phyloP scores from a whole-genome alignment of 208 protist genomes.

The Herpetomonas samuelpessoai region DNA sequence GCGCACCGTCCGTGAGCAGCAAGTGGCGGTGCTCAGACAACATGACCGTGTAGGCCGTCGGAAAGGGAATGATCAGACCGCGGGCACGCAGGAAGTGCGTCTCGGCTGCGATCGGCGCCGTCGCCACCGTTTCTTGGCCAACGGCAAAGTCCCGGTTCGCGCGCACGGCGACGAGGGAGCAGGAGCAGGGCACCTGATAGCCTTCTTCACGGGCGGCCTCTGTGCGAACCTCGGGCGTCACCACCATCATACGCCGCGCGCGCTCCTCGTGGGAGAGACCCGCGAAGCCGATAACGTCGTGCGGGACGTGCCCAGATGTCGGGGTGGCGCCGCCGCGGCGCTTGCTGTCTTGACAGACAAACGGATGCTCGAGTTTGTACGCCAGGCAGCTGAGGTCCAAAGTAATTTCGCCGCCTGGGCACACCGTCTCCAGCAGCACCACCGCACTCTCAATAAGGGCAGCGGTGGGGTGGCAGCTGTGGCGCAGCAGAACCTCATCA shows the following conservation, averaged over 20 bases:
- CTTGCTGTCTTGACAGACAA: constrained; percentile 40
- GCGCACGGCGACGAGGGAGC: constrained; percentile 44
- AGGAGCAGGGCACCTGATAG: constrained; percentile 38
- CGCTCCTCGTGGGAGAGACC: constrained; percentile 26
- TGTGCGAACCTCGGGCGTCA: constrained; percentile 37
- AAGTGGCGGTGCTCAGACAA: constrained; percentile 57
- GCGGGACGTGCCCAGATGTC: constrained; percentile 4
- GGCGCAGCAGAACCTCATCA: constrained; percentile 59
- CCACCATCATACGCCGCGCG: constrained; percentile 38
- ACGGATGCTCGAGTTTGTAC: constrained; percentile 47
- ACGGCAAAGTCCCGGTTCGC: constrained; percentile 38
- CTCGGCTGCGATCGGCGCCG: constrained; percentile 35
- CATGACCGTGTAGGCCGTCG: constrained; percentile 71
- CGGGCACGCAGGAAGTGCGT: constrained; percentile 56
- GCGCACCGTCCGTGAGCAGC: constrained; percentile 63
- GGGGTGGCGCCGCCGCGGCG: constrained; percentile 4
- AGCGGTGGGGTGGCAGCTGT: constrained; percentile 66
- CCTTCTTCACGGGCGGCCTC: constrained; percentile 41
- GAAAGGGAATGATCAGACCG: constrained; percentile 64
- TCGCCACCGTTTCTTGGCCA: constrained; percentile 61
- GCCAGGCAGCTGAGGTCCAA: constrained; percentile 66
- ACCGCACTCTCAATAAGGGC: constrained; percentile 55
- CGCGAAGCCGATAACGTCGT: constrained; percentile 58
- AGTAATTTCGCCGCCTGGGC: constrained; percentile 54
- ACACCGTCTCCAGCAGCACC: constrained; percentile 54